Conservation (phyloP, 2,329 filamentous ascomycete genomes). For the Fusarium zealandicum region DNA sequence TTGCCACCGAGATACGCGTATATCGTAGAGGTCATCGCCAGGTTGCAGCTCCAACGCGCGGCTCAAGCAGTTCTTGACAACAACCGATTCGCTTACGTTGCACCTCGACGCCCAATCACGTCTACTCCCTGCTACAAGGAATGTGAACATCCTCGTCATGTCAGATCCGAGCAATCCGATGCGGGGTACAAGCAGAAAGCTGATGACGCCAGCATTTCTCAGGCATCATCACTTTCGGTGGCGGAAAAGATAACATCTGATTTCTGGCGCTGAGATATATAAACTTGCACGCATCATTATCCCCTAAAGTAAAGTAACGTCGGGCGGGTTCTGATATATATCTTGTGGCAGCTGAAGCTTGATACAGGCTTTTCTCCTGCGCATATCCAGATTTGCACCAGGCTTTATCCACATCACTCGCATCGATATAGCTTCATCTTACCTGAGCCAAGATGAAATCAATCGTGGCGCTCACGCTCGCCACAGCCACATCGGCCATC, state of each 20-base stretch:
- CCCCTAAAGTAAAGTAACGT: too few species aligned
- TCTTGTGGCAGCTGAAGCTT: too few species aligned
- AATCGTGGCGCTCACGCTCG: conserved; percentile 25
- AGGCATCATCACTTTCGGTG: conserved; percentile 5
- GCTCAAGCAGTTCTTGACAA: neutral
- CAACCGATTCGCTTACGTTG: neutral
- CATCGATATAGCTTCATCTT: neutral
- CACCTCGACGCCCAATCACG: neutral
- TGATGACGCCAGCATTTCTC: conserved; percentile 33
- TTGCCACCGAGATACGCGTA: conserved; percentile 26
- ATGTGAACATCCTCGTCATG: conserved; percentile 13
- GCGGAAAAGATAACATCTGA: neutral
- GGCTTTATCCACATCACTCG: neutral
- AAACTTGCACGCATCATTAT: conserved; percentile 23
- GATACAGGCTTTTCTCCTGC: too few species aligned
- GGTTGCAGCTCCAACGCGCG: conserved; percentile 11
- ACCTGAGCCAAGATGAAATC: conserved; percentile 33
- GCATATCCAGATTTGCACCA: too few species aligned
- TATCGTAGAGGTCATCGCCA: neutral
- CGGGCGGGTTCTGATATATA: too few species aligned
- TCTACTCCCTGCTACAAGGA: neutral
- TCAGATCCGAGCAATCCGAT: conserved; percentile 9
- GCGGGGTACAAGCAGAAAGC: conserved; percentile 24
- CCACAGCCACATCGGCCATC: conserved; percentile 33
- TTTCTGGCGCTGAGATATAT: conserved; percentile 2